Conservation (phyloP, 2,329 filamentous ascomycete genomes). For the Colletotrichum lupini region DNA sequence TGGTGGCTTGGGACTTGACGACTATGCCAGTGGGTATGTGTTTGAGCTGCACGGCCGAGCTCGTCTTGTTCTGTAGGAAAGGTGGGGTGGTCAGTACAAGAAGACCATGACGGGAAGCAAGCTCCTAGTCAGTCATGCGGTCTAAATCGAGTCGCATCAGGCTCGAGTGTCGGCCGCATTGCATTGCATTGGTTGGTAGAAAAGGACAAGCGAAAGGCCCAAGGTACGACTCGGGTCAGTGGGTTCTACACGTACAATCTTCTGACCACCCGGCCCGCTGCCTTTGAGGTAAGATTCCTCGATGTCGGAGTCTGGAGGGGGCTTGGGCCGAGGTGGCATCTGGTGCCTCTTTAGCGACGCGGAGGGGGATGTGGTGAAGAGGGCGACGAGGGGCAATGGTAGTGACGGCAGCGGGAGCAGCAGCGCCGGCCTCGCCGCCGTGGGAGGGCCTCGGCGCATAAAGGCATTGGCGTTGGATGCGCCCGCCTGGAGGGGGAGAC, state of each 20-base stretch:
- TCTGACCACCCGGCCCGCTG: conserved; percentile 92
- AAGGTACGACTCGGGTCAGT: neutral
- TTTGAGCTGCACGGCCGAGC: conserved; percentile 91
- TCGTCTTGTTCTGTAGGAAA: conserved; percentile 84
- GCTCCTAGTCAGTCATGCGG: conserved; percentile 14
- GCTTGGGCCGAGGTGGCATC: conserved; percentile 79
- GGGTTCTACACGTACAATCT: conserved; percentile 72
- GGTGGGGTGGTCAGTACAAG: neutral
- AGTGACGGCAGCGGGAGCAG: neutral
- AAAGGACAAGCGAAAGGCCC: too few species aligned
- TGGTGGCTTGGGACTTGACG: conserved; percentile 92
- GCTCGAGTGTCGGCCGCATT: neutral
- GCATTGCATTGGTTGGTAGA: neutral
- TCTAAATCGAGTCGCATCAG: conserved; percentile 19
- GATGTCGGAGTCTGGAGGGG: conserved; percentile 81
- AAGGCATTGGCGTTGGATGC: conserved; percentile 18
- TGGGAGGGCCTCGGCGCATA: neutral
- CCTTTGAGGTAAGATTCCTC: conserved; percentile 90
- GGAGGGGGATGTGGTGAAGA: conserved; percentile 47
- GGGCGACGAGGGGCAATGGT: conserved; percentile 20
- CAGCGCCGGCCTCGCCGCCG: conserved; percentile 4
- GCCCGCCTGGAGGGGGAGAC: neutral
- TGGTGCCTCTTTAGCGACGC: conserved; percentile 57
- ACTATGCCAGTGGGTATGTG: conserved; percentile 92
- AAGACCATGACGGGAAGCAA: neutral